These are phyloP conservation scores for Lactifluus echinatus DNA, from an alignment of 768 basidiomycete genomes.

Conservation along the genomic window DNA sequence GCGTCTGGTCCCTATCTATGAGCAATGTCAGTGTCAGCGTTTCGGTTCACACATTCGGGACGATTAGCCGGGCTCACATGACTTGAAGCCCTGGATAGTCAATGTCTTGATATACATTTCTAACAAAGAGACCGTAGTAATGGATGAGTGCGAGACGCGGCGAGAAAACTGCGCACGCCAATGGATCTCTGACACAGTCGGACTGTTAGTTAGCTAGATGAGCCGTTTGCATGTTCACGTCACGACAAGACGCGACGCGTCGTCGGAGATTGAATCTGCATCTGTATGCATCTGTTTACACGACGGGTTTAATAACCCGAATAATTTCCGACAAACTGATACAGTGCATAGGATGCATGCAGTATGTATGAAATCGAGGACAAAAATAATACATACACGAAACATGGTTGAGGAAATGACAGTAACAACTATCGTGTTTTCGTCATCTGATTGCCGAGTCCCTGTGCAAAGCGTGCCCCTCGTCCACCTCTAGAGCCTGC, in stretches of 20 bases:
- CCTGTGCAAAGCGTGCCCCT: constrained; percentile 18
- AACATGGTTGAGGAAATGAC: neutral
- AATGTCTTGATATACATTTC: constrained; percentile 80
- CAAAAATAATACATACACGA: neutral
- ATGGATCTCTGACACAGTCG: too few relatives aligned
- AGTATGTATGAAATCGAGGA: neutral
- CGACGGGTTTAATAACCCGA: too few relatives aligned
- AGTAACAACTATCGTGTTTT: constrained; percentile 2
- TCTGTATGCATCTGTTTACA: too few relatives aligned
- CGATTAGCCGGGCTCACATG: constrained; percentile 47
- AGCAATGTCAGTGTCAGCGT: neutral
- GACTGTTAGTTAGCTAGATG: too few relatives aligned
- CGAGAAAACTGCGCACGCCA: too few relatives aligned
- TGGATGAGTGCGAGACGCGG: constrained; percentile 1
- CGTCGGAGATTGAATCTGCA: constrained; percentile 10
- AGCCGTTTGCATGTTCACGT: too few relatives aligned
- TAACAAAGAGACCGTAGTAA: neutral
- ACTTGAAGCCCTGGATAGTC: constrained; percentile 95
- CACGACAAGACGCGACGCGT: constrained; percentile 13
- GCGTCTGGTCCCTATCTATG: constrained; percentile 79
- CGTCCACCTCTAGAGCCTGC: constrained; percentile 16
- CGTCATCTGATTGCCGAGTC: constrained; percentile 17
- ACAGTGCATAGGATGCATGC: too few relatives aligned
- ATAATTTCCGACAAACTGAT: too few relatives aligned
- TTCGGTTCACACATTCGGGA: constrained; percentile 1